A percentile compares a stretch with the other conserved stretches of the same genome.
phyloP scores from a whole-genome alignment of 345 rosid genomes.

The Eucalyptus lansdowneana region DNA sequence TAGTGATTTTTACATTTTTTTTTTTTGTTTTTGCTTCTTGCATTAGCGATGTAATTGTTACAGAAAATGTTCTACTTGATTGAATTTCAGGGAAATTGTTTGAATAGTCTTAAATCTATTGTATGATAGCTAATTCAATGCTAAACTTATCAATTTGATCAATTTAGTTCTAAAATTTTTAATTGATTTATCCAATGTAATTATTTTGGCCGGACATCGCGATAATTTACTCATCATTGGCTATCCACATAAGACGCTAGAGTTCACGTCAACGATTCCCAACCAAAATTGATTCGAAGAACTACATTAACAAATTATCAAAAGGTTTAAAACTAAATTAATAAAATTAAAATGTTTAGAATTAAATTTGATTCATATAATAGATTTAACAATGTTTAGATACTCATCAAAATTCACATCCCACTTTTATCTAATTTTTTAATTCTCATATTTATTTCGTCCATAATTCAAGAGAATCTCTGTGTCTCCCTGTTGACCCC shows the following conservation, averaged over 20 bases:
- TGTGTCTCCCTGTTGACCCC: background rate
- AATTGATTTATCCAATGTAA: too few relatives aligned
- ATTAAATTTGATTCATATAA: too few relatives aligned
- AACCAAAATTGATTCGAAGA: fast-evolving
- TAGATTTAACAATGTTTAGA: background rate
- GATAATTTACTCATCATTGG: fast-evolving
- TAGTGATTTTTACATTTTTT: background rate
- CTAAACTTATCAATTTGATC: background rate
- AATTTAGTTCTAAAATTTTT: fast-evolving
- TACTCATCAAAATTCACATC: background rate
- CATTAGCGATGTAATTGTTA: background rate
- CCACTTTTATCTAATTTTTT: background rate
- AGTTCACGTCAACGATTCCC: fast-evolving
- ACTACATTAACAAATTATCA: background rate
- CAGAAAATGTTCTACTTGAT: background rate
- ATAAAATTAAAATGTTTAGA: background rate
- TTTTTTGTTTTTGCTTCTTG: background rate
- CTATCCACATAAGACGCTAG: fast-evolving
- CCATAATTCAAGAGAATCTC: background rate
- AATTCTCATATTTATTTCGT: background rate
- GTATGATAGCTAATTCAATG: fast-evolving
- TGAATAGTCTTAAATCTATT: fast-evolving
- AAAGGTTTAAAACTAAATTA: fast-evolving
- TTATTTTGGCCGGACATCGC: too few relatives aligned
- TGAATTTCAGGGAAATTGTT: background rate